phyloP scores from a whole-genome alignment of 208 protist genomes.

The Wallacemonas sp. region DNA sequence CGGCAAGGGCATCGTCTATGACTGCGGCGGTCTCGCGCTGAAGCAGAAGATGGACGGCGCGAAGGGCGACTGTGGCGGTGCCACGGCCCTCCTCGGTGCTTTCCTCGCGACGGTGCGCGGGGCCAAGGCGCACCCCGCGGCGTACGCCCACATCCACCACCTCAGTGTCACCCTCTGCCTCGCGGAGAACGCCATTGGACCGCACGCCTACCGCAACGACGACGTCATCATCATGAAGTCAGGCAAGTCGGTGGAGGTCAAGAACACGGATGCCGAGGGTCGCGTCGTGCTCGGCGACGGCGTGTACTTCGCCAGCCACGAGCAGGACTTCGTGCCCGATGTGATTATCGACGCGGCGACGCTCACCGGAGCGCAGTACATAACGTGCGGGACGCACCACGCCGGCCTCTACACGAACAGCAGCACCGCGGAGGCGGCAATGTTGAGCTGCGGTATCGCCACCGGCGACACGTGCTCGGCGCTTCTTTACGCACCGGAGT shows the following conservation, averaged over 20 bases:
- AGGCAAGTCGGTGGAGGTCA: constrained; percentile 87
- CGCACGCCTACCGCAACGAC: constrained; percentile 69
- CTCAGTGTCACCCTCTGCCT: constrained; percentile 75
- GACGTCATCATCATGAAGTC: constrained; percentile 83
- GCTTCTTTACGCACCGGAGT: constrained; percentile 87
- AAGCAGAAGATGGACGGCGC: constrained; percentile 85
- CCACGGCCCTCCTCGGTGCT: constrained; percentile 68
- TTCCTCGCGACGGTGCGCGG: constrained; percentile 59
- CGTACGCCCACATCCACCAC: constrained; percentile 26
- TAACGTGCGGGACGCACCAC: constrained; percentile 74
- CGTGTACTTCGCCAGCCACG: constrained; percentile 71
- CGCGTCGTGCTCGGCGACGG: constrained; percentile 88
- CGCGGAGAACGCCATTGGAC: constrained; percentile 85
- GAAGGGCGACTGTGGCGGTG: constrained; percentile 91
- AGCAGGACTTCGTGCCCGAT: constrained; percentile 64
- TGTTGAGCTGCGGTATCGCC: constrained; percentile 42
- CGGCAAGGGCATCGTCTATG: constrained; percentile 89
- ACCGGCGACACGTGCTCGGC: constrained; percentile 77
- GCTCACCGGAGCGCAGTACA: constrained; percentile 85
- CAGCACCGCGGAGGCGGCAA: constrained; percentile 36
- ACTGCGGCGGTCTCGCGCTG: constrained; percentile 82
- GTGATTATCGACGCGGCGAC: constrained; percentile 88
- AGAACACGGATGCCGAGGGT: constrained; percentile 91
- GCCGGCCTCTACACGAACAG: constrained; percentile 77
- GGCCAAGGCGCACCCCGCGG: constrained; percentile 21